These are phyloP conservation scores for Aspergillus olivimuriae DNA, from an alignment of 495 filamentous ascomycete genomes.

Conservation along the genomic window DNA sequence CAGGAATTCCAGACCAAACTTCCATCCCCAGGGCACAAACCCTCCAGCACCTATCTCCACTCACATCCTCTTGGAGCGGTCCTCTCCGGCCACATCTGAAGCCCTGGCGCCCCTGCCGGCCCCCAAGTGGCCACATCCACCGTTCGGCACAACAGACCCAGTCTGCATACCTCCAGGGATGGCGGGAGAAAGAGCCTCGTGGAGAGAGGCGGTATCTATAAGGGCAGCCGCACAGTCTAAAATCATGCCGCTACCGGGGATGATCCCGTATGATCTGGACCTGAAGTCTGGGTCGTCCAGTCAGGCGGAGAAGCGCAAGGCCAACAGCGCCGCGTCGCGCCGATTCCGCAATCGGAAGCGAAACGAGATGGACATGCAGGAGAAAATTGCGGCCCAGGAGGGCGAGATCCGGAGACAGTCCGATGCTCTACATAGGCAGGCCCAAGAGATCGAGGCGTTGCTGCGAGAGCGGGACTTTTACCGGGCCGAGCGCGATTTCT, in stretches of 20 bases:
- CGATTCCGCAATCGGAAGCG: constrained; percentile 87
- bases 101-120: no score
- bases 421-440: constrained; percentile 49
- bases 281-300: constrained; percentile 76
- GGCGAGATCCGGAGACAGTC: constrained; percentile 51
- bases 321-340: constrained; percentile 89
- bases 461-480: constrained; percentile 50
- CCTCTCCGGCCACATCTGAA: constrained; percentile 35
- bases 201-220: constrained; percentile 22
- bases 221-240: constrained; percentile 18
- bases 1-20: constrained; percentile 37
- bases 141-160: constrained; percentile 27
- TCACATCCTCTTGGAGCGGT: constrained; percentile 42
- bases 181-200: constrained; percentile 19
- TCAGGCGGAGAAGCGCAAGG: constrained; percentile 84
- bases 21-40: constrained; percentile 48
- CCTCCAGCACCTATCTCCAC: constrained; percentile 49
- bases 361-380: constrained; percentile 71
- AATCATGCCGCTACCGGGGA: constrained; percentile 31
- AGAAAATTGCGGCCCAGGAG: constrained; percentile 50
- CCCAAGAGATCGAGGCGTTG: constrained; percentile 51
- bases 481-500: constrained; percentile 55
- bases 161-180: constrained; percentile 18
- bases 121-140: constrained; percentile 16
- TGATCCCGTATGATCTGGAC: constrained; percentile 60